phyloP scores from a whole-genome alignment of 2,329 filamentous ascomycete genomes.

The Daldinia sp. region DNA sequence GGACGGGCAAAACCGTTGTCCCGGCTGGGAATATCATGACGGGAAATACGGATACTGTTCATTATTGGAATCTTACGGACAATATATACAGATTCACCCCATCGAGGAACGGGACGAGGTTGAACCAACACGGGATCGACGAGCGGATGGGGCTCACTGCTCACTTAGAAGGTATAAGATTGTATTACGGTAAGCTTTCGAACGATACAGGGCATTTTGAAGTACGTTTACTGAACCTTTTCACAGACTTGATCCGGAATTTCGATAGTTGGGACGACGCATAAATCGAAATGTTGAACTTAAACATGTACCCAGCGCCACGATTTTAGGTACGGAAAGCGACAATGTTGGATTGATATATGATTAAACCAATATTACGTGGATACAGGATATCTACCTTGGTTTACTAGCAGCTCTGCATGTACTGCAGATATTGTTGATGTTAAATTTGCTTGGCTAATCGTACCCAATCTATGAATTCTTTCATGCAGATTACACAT shows the following conservation, averaged over 20 bases:
- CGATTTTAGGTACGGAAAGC: background rate
- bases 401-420: background rate
- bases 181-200: slow-evolving; percentile 55
- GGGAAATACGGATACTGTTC: slow-evolving; percentile 65
- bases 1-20: slow-evolving; percentile 50
- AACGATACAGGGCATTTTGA: background rate
- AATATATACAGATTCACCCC: slow-evolving; percentile 66
- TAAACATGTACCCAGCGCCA: background rate
- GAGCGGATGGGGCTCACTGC: slow-evolving; percentile 59
- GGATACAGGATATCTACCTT: background rate
- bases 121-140: slow-evolving; percentile 64
- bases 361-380: background rate
- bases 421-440: background rate
- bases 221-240: background rate
- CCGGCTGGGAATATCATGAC: slow-evolving; percentile 62
- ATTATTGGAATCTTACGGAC: slow-evolving; percentile 64
- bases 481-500: background rate
- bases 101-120: slow-evolving; percentile 56
- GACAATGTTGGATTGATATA: background rate
- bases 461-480: background rate
- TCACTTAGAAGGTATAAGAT: slow-evolving; percentile 57
- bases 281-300: background rate
- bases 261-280: background rate
- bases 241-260: slow-evolving; percentile 6
- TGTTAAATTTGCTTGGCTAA: background rate